Evolutionary conservation across 1,139 yeast genomes (phyloP), one percentile per base, ranked within the genome.

Genomic region (Protomyces arabidopsidicola): DNA sequence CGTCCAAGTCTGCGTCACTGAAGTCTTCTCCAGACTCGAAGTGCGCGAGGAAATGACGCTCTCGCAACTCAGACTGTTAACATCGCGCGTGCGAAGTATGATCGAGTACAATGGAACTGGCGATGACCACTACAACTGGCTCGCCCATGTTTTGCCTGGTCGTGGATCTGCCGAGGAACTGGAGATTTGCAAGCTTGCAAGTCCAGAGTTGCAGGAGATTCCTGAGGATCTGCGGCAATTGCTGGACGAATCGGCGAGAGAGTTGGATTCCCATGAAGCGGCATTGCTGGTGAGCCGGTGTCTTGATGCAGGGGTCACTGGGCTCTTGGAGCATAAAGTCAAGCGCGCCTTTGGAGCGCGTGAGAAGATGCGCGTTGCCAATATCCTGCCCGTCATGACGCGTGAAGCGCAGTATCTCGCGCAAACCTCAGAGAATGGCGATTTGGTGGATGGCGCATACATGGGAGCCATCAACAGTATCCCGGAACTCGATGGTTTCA

Each of bases 1-100:
- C 45, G 82, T 90, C 39, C 84, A 84, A 71, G 74, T 75, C 1
- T 78, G 83, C 3, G 95, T 91, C 2, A 77, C 77, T 45, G 78
- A 78, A 42, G 85, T 84, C 51, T 90, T 90, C 73, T 82, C 53
- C 62, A 52, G 64, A n/a, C 50, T 54, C 67, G 56, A 63, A 5
- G 67, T 67, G 14, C 61, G 66, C 18, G 60, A 68, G 52, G 65
- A 60, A 34, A 42, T 66, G 57, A 24, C 65, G 16, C 65, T 65
- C 50, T 61, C 52, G 50, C 69, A 61, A 50, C 36, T 63, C 31
- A 45, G 39, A 24, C 53, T 45, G 69, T 71, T 77, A 66, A 66
- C 74, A 51, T 68, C 70, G 65, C 69, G 68, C 68, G 73, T 72
- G 67, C 68, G 82, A 65, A 80, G 84, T 38, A 76, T 80, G 50